Base-by-base conservation (phyloP, 148 eudicot genomes). In the Selenicereus undatus region DNA sequence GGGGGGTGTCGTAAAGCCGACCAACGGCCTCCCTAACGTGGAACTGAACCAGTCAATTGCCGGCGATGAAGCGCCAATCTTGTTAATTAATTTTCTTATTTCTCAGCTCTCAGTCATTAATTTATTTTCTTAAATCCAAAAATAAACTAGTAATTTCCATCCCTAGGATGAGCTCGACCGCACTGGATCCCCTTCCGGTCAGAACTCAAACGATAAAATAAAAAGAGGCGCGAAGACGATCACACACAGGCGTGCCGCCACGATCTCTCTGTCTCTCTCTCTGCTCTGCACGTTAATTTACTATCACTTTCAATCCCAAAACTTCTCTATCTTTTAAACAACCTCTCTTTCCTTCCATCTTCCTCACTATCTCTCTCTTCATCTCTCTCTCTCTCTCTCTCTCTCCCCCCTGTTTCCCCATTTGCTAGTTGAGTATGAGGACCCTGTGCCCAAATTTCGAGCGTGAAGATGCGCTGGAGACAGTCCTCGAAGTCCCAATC, bases 401-500 rank as follows among this genome's bases (percentile, higher is more conserved):
- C 22, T 74, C 45, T 76, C 26, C 66, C 62, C 8, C 45, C 11
- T 69, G 71, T 36, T 74, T 27, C 56, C 17, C n/a, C 0, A 5
- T 50, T 60, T 56, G 18, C 39, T 45, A 62, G 45, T 35, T n/a
- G 22, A 56, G 20, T 3, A 91, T 95, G 98, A 93, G 96, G 86
- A 95, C 90, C 1, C 82, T 93, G 81, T 95, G 97, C 80, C 97
- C 98, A 8, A 95, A 93, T 76, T 82, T 93, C 74, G 97, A 93
- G 51, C 78, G 89, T 24, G 94, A 93, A 81, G 97, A 95, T 26
- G 98, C 87, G 3, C 97, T 95, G 9, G 94, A 95, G 2, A 95
- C 98, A 0, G 98, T 95, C 0, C 88, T 95, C 8, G 98, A 95
- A 83, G 97, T 95, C 20, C 98, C 98, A 13, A 91, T 95, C 75